Evolutionary conservation across 768 basidiomycete genomes (phyloP).

Genomic region (Hygrophoropsis aurantiaca): DNA sequence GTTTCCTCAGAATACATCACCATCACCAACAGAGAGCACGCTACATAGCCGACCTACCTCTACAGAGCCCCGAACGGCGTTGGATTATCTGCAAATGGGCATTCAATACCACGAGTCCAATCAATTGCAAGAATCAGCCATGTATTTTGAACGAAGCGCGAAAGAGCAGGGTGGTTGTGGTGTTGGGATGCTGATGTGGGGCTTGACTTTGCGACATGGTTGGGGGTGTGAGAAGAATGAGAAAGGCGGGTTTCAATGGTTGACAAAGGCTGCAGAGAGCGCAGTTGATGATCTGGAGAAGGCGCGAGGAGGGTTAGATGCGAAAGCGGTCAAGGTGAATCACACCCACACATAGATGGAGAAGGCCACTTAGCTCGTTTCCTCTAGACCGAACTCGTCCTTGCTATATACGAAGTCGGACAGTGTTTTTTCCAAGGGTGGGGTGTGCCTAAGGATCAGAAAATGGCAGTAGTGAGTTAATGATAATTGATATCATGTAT

Average conservation of each 20-base stretch:
- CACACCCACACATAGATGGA: not conserved
- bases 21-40: constrained; percentile 5
- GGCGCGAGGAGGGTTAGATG: constrained; percentile 53
- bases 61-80: constrained; percentile 41
- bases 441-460: constrained; percentile 85
- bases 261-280: constrained; percentile 76
- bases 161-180: constrained; percentile 76
- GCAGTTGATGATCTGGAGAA: constrained; percentile 77
- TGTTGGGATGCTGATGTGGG: constrained; percentile 93
- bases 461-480: constrained; percentile 77
- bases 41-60: constrained; percentile 14
- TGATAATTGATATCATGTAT: too few species aligned
- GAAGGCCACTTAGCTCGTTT: not conserved
- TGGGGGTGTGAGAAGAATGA: constrained; percentile 88
- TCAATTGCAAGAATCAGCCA: constrained; percentile 63
- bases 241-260: constrained; percentile 76
- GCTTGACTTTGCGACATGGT: constrained; percentile 78
- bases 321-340: constrained; percentile 52
- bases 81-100: constrained; percentile 73
- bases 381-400: constrained; percentile 70
- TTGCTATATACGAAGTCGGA: constrained; percentile 90
- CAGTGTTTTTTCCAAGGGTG: constrained; percentile 93
- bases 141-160: constrained; percentile 76
- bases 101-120: constrained; percentile 79
- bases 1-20: constrained; percentile 14